Evolutionary conservation across 768 basidiomycete genomes (phyloP).

Genomic region (Rhodosporidiobolus sp.): DNA sequence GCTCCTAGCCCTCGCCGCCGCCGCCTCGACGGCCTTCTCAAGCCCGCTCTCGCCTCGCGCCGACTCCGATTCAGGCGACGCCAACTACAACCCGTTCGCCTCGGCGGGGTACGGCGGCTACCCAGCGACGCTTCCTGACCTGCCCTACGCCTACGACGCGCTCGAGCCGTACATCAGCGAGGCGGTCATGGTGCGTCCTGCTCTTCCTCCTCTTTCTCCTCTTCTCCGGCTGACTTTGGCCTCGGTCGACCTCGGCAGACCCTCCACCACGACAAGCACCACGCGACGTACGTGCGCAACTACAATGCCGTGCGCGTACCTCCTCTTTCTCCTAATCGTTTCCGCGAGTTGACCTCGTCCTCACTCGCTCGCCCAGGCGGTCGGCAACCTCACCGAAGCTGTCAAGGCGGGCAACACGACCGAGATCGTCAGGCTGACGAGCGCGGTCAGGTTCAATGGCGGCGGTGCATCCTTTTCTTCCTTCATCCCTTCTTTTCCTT

Average conservation of each 20-base stretch:
- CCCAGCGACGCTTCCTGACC: not conserved
- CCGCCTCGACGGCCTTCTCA: too few species aligned
- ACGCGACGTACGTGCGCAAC: not conserved
- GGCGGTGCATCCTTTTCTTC: constrained; percentile 1
- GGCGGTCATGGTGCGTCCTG: not conserved
- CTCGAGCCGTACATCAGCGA: not conserved
- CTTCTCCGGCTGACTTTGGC: not conserved
- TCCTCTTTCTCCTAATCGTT: too few species aligned
- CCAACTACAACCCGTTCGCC: not conserved
- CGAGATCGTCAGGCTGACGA: not conserved
- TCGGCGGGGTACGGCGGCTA: not conserved
- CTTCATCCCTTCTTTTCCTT: not conserved
- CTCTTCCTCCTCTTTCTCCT: not conserved
- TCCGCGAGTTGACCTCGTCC: too few species aligned
- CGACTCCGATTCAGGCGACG: too few species aligned
- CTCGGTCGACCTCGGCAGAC: not conserved
- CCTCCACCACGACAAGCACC: constrained; percentile 4
- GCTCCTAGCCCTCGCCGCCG: too few species aligned
- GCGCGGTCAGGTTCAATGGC: not conserved
- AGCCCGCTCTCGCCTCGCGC: too few species aligned
- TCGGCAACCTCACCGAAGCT: not conserved
- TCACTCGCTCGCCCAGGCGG: not conserved
- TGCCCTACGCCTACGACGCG: not conserved
- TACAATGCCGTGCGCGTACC: not conserved
- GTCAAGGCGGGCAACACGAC: not conserved